Evolutionary conservation across 345 rosid genomes (phyloP).

Genomic region (Syzygium jambos): DNA sequence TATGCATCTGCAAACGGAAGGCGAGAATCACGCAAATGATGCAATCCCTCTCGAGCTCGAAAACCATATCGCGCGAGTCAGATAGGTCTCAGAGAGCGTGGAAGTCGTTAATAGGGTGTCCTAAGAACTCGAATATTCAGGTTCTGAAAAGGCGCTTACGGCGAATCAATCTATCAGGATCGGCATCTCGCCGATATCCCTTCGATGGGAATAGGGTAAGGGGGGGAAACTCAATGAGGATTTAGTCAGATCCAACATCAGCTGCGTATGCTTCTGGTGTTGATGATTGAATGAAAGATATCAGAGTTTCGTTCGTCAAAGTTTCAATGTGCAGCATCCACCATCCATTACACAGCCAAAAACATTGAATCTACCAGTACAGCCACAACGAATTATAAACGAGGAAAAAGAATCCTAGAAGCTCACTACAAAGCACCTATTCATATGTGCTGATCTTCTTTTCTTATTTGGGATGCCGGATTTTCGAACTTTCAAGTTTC

Average conservation of each 20-base stretch:
- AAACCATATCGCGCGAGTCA: background rate
- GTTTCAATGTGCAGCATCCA: background rate
- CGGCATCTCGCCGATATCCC: accelerated
- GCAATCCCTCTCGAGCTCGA: background rate
- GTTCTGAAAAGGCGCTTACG: background rate
- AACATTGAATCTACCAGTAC: background rate
- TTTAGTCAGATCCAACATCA: background rate
- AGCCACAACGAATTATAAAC: background rate
- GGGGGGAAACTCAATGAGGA: background rate
- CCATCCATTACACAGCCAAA: background rate
- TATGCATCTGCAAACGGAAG: too few relatives aligned
- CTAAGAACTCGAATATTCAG: background rate
- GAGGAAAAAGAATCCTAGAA: background rate
- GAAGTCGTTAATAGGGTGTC: background rate
- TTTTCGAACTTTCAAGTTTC: background rate
- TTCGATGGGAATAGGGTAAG: background rate
- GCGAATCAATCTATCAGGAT: background rate
- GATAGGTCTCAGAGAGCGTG: background rate
- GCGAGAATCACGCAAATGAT: background rate
- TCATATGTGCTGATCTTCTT: background rate
- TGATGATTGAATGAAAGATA: background rate
- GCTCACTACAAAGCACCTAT: background rate
- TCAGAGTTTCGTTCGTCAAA: background rate
- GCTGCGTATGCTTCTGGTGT: background rate
- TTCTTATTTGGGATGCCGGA: background rate